These are phyloP conservation scores for Penicillium soppii DNA, from an alignment of 495 filamentous ascomycete genomes.

Conservation along the genomic window DNA sequence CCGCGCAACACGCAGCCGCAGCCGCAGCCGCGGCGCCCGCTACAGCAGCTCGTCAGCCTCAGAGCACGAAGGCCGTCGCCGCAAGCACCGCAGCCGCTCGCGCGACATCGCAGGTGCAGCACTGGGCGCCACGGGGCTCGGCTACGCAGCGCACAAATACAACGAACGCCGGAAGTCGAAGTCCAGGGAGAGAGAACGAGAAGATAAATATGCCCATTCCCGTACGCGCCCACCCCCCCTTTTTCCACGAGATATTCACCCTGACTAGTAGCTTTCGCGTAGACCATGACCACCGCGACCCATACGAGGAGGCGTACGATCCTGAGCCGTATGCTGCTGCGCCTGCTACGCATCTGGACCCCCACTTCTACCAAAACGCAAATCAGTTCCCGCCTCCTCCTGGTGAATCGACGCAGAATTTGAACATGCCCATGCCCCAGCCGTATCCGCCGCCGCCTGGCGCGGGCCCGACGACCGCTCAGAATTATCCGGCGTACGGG, in stretches of 20 bases:
- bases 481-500: constrained; percentile 45
- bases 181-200: constrained; percentile 32
- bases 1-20: constrained; percentile 30
- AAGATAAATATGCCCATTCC: constrained; percentile 17
- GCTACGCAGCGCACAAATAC: constrained; percentile 70
- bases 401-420: constrained; percentile 30
- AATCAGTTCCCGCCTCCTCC: constrained; percentile 47
- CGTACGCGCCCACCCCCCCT: constrained; percentile 12
- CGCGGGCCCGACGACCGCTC: constrained; percentile 39
- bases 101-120: constrained; percentile 67
- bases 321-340: constrained; percentile 37
- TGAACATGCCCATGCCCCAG: constrained; percentile 28
- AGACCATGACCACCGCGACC: constrained; percentile 39
- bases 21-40: constrained; percentile 39
- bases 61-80: constrained; percentile 37
- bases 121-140: constrained; percentile 69
- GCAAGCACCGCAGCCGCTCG: constrained; percentile 62
- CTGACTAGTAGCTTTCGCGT: not conserved
- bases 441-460: constrained; percentile 48
- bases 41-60: constrained; percentile 46
- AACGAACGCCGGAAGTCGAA: constrained; percentile 60
- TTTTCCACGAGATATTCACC: constrained; percentile 5
- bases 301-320: constrained; percentile 45
- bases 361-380: constrained; percentile 40
- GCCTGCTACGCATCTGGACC: constrained; percentile 20